A percentile compares a stretch with the other conserved stretches of the same genome.
phyloP scores from a whole-genome alignment of 1,139 yeast genomes.

The Lodderomyces elongisporus region DNA sequence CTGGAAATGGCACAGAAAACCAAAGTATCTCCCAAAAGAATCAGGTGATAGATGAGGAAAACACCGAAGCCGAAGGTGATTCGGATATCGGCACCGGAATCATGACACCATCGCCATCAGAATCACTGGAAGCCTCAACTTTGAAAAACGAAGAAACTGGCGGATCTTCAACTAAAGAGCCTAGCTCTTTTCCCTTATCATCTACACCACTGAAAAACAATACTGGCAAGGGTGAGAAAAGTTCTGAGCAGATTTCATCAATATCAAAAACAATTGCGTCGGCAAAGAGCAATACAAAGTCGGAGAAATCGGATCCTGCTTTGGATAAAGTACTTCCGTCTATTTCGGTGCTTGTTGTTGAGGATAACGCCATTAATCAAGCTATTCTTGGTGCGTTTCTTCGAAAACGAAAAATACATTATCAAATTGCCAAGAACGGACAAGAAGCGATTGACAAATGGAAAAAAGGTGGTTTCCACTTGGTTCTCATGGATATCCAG shows the following conservation, averaged over 20 bases:
- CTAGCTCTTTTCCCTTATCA: too few relatives aligned
- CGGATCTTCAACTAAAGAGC: too few relatives aligned
- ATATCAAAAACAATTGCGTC: background rate
- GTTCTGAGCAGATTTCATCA: too few relatives aligned
- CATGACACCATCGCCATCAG: background rate
- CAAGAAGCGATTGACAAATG: slow-evolving; percentile 45
- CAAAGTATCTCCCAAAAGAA: too few relatives aligned
- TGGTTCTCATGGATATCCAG: slow-evolving; percentile 52
- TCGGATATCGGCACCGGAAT: too few relatives aligned
- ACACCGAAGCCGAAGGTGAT: too few relatives aligned
- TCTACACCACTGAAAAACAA: too few relatives aligned
- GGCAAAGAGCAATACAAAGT: slow-evolving; percentile 1
- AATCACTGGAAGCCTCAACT: background rate
- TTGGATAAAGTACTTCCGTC: slow-evolving; percentile 62
- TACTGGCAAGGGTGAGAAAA: too few relatives aligned
- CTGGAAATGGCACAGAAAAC: too few relatives aligned
- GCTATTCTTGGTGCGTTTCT: slow-evolving; percentile 90
- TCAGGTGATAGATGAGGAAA: too few relatives aligned
- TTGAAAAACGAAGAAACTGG: too few relatives aligned
- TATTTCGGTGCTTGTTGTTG: slow-evolving; percentile 87
- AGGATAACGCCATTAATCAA: slow-evolving; percentile 92
- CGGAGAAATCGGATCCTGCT: slow-evolving; percentile 17
- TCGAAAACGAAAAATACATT: slow-evolving; percentile 78
- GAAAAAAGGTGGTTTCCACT: slow-evolving; percentile 38
- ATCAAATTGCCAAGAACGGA: slow-evolving; percentile 63